Evolutionary conservation across 352 stramenopile species (phyloP).

Genomic region (Phytophthora tubulina): DNA sequence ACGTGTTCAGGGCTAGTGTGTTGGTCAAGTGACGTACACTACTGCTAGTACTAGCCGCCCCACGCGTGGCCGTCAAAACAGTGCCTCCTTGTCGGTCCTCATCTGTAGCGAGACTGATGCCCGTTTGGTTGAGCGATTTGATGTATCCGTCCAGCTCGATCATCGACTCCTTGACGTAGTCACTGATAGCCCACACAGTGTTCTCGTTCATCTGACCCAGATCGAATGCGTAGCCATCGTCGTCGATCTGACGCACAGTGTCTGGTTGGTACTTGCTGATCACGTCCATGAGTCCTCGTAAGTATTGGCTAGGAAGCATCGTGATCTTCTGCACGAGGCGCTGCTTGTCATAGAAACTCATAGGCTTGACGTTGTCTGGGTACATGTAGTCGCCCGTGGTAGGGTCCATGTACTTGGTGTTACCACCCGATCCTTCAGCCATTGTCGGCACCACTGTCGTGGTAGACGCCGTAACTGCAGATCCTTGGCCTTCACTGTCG

Average conservation of each 20-base stretch:
- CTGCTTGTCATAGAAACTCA: slow-evolving; percentile 89
- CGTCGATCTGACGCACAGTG: slow-evolving; percentile 87
- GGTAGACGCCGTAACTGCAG: not conserved
- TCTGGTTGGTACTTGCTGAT: slow-evolving; percentile 92
- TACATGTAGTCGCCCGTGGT: slow-evolving; percentile 88
- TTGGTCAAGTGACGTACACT: slow-evolving; percentile 41
- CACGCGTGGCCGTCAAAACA: slow-evolving; percentile 30
- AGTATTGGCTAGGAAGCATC: slow-evolving; percentile 84
- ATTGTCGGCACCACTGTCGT: slow-evolving; percentile 38
- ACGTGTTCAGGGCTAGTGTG: slow-evolving; percentile 60
- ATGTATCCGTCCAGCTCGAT: slow-evolving; percentile 89
- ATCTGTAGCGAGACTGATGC: slow-evolving; percentile 42
- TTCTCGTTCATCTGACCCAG: slow-evolving; percentile 91
- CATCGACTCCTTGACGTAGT: slow-evolving; percentile 90
- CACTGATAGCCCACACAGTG: slow-evolving; percentile 88
- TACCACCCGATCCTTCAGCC: slow-evolving; percentile 69
- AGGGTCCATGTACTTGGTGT: slow-evolving; percentile 75
- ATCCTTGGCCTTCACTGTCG: slow-evolving; percentile 43
- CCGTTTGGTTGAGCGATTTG: slow-evolving; percentile 64
- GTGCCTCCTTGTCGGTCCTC: slow-evolving; percentile 31
- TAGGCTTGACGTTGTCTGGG: slow-evolving; percentile 83
- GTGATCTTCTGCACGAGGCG: slow-evolving; percentile 89
- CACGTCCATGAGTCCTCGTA: slow-evolving; percentile 87
- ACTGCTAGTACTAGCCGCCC: slow-evolving; percentile 4
- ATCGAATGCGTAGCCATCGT: slow-evolving; percentile 90